phyloP scores from a whole-genome alignment of 345 rosid species.

The Lepidium sativum region DNA sequence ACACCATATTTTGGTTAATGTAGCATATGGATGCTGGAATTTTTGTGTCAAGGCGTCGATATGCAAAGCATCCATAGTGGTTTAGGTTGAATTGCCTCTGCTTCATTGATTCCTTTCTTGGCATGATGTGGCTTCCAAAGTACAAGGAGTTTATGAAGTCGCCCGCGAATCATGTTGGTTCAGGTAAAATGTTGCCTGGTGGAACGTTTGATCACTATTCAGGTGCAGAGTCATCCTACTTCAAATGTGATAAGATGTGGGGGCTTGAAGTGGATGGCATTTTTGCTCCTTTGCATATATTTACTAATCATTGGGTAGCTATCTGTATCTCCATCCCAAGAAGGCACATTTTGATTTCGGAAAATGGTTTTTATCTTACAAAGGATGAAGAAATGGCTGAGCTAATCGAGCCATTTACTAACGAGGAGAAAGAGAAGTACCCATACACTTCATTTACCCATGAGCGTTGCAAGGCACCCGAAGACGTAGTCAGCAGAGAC shows the following conservation, averaged over 20 bases:
- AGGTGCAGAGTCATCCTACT: neutral
- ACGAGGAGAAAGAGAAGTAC: too few species aligned
- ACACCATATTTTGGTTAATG: neutral
- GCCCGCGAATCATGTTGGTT: neutral
- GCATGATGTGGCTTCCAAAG: neutral
- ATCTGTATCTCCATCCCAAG: too few species aligned
- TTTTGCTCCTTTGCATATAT: neutral
- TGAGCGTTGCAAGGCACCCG: too few species aligned
- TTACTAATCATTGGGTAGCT: too few species aligned
- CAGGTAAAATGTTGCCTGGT: neutral
- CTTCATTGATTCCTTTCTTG: neutral
- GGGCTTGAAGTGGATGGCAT: neutral
- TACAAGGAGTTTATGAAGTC: neutral
- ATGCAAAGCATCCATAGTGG: neutral
- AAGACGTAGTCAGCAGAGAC: too few species aligned
- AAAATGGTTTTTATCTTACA: too few species aligned
- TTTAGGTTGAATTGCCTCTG: neutral
- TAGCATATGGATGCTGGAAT: neutral
- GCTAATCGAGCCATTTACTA: too few species aligned
- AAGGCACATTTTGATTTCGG: too few species aligned
- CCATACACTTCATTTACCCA: too few species aligned
- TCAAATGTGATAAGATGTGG: neutral
- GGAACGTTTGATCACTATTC: neutral
- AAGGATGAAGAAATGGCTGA: too few species aligned
- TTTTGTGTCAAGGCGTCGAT: neutral